Evolutionary conservation across 345 rosid genomes (phyloP).

Genomic region (Jatropha curcas): DNA sequence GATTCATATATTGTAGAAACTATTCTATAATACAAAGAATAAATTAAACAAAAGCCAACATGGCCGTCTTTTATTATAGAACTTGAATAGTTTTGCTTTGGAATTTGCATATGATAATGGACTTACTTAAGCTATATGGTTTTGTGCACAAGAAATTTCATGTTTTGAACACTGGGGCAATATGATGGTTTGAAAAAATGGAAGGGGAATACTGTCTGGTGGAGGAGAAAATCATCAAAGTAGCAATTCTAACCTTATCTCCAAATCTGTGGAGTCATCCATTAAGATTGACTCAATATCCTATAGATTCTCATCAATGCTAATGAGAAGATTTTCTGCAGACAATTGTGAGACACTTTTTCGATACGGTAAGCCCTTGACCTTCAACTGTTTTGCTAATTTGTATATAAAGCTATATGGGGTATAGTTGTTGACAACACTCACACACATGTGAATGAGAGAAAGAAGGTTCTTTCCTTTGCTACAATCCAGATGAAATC

Average conservation of each 20-base stretch:
- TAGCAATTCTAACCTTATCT: slow-evolving; percentile 29
- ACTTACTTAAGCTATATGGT: slow-evolving; percentile 7
- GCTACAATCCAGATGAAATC: background rate
- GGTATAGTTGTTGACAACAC: background rate
- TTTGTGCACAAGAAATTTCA: slow-evolving; percentile 10
- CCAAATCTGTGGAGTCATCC: slow-evolving; percentile 46
- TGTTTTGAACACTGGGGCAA: slow-evolving; percentile 14
- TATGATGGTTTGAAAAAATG: slow-evolving; percentile 25
- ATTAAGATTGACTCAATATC: slow-evolving; percentile 56
- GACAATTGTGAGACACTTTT: slow-evolving; percentile 60
- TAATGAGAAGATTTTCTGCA: slow-evolving; percentile 33
- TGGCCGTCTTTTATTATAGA: too few relatives aligned
- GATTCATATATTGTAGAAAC: too few relatives aligned
- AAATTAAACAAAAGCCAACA: too few relatives aligned
- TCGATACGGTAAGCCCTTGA: slow-evolving; percentile 64
- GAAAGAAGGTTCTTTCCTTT: background rate
- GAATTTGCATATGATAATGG: slow-evolving; percentile 15
- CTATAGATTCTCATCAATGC: slow-evolving; percentile 49
- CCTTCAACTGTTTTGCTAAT: slow-evolving; percentile 4
- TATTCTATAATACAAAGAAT: too few relatives aligned
- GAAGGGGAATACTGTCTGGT: slow-evolving; percentile 27
- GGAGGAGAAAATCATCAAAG: slow-evolving; percentile 37
- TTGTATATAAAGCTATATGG: background rate
- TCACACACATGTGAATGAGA: background rate
- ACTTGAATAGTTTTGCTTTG: slow-evolving; percentile 16